These are phyloP conservation scores for Lentinula guzmanii DNA, from an alignment of 768 basidiomycete genomes.

Conservation along the genomic window DNA sequence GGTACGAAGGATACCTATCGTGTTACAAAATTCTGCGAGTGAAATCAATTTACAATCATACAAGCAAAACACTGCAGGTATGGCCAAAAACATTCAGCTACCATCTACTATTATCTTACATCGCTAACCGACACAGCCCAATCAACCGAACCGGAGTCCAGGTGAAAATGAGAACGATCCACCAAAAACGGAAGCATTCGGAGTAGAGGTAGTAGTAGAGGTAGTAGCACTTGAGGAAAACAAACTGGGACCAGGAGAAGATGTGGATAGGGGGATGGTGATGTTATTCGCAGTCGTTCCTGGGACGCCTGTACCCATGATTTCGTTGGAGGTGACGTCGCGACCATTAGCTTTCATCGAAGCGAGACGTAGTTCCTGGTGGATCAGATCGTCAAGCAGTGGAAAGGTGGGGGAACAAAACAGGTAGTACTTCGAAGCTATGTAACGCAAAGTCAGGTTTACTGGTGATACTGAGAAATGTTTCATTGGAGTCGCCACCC, in stretches of 20 bases:
- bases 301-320: background rate
- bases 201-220: background rate
- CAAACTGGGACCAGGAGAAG: background rate
- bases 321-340: constrained; percentile 1
- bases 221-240: background rate
- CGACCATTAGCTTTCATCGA: constrained; percentile 3
- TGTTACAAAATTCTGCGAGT: no score
- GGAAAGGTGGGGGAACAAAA: no score
- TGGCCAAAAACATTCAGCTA: no score
- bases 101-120: no score
- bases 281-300: background rate
- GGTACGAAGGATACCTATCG: no score
- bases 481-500: constrained; percentile 2
- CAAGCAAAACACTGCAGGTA: no score
- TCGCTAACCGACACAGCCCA: no score
- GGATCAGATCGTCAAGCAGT: background rate
- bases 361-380: constrained; percentile 4
- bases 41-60: no score
- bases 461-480: constrained; percentile 4
- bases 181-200: background rate
- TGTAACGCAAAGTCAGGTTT: constrained; percentile 16
- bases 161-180: background rate
- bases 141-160: background rate
- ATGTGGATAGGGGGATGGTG: background rate
- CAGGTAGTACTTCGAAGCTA: constrained; percentile 12